Evolutionary conservation across 163 green algal species (phyloP).

Genomic region (Scenedesmus sp.): DNA sequence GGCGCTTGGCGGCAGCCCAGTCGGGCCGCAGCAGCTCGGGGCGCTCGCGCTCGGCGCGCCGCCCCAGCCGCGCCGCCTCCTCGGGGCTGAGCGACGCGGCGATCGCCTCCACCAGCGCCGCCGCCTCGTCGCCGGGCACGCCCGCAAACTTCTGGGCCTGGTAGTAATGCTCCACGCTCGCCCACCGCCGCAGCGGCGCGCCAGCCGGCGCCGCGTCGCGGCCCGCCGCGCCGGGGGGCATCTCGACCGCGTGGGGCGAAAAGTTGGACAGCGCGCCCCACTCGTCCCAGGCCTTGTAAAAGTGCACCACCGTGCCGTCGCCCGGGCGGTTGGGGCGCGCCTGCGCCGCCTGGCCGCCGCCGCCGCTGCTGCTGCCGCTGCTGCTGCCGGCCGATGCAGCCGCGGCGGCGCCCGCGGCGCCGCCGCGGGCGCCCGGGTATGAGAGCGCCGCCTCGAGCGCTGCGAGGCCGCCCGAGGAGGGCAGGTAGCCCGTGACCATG

Average conservation of each 20-base stretch:
- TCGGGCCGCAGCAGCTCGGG: constrained; percentile 82
- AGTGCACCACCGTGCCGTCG: constrained; percentile 47
- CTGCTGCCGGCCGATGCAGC: constrained; percentile 28
- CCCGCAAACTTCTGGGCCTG: constrained; percentile 94
- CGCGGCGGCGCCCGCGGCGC: constrained; percentile 26
- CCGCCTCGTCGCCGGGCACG: constrained; percentile 50
- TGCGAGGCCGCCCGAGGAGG: constrained; percentile 73
- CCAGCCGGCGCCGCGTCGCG: not conserved
- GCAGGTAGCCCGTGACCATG: constrained; percentile 86
- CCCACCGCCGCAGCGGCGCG: constrained; percentile 68
- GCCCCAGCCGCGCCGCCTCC: constrained; percentile 89
- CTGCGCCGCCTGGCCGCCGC: constrained; percentile 20
- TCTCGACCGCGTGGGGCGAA: constrained; percentile 84
- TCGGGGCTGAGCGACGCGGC: constrained; percentile 78
- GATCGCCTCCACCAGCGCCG: constrained; percentile 61
- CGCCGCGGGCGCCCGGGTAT: constrained; percentile 5
- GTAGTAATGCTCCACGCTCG: constrained; percentile 94
- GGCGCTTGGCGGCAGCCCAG: constrained; percentile 84
- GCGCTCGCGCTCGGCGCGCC: constrained; percentile 66
- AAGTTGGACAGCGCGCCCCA: constrained; percentile 95
- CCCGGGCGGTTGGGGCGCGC: constrained; percentile 26
- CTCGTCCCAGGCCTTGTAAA: constrained; percentile 89
- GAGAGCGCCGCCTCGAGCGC: constrained; percentile 63
- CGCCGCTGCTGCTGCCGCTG: constrained; percentile 21
- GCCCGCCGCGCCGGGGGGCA: constrained; percentile 56